Evolutionary conservation across 2,329 filamentous ascomycete genomes (phyloP).

Genomic region (Hymenoscyphus fructigenus): DNA sequence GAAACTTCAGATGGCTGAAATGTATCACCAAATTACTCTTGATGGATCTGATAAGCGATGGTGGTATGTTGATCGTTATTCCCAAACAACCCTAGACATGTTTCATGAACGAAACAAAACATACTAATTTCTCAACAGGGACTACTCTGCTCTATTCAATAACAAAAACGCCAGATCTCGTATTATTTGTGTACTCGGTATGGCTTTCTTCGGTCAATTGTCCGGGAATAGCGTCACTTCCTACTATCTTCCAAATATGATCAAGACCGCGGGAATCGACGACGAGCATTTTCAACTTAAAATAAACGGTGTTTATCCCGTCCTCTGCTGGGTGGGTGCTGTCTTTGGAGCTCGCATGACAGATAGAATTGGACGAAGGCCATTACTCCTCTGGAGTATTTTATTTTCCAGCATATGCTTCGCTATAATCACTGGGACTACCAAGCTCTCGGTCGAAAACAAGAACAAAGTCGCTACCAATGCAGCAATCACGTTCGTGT

Average conservation of each 20-base stretch:
- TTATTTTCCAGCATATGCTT: conserved; percentile 36
- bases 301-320: conserved; percentile 42
- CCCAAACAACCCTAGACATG: not conserved
- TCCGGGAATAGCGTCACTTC: conserved; percentile 43
- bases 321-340: conserved; percentile 41
- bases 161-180: conserved; percentile 30
- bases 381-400: conserved; percentile 48
- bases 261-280: conserved; percentile 41
- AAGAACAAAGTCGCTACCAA: conserved; percentile 33
- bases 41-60: conserved; percentile 28
- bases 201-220: conserved; percentile 23
- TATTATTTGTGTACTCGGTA: conserved; percentile 35
- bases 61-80: conserved; percentile 16
- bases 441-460: conserved; percentile 32
- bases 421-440: conserved; percentile 29
- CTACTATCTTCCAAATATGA: conserved; percentile 46
- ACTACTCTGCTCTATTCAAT: conserved; percentile 33
- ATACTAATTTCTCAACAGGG: conserved; percentile 20
- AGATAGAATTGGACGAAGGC: conserved; percentile 44
- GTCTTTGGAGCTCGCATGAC: conserved; percentile 45
- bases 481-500: conserved; percentile 47
- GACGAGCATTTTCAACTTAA: conserved; percentile 42
- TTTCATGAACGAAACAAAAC: not conserved
- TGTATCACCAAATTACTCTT: conserved; percentile 48
- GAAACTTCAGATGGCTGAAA: conserved; percentile 56